Conservation (phyloP, 148 eudicot species). For the Rhododendron kiyosumense region DNA sequence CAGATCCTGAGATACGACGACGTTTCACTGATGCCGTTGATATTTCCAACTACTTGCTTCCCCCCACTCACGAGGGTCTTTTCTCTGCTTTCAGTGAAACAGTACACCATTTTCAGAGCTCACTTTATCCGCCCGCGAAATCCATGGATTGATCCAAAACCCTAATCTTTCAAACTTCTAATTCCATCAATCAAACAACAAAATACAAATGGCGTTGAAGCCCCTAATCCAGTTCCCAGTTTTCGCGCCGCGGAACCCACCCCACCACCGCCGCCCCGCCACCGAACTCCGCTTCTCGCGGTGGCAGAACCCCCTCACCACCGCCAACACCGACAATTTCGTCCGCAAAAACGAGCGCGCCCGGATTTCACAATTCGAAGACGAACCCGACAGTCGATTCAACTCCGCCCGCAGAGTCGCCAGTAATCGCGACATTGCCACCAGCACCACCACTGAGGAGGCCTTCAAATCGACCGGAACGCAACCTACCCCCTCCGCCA, state of each 20-base stretch:
- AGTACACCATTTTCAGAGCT: no score
- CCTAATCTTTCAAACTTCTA: not conserved
- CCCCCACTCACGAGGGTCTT: no score
- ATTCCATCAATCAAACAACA: no score
- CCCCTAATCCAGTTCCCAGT: constrained; percentile 42
- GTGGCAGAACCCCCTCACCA: constrained; percentile 45
- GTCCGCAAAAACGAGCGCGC: constrained; percentile 34
- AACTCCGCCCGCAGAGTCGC: constrained; percentile 55
- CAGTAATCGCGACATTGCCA: constrained; percentile 20
- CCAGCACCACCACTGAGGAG: constrained; percentile 3
- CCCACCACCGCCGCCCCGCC: constrained; percentile 28
- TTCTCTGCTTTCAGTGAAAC: no score
- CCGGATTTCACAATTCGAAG: constrained; percentile 52
- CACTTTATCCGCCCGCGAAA: no score
- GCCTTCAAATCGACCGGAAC: constrained; percentile 58
- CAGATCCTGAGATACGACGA: no score
- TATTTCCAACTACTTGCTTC: no score
- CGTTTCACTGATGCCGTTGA: no score
- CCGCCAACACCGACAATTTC: constrained; percentile 72
- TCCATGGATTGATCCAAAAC: no score
- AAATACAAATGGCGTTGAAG: constrained; percentile 37
- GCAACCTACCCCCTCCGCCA: constrained; percentile 67
- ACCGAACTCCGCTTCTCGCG: constrained; percentile 76
- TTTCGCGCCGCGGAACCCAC: constrained; percentile 44
- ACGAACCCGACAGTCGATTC: constrained; percentile 72